A percentile compares a stretch with the other conserved stretches of the same genome.
Conservation (phyloP, 176 grass and related monocot genomes). For the Sorghum bicolor region DNA sequence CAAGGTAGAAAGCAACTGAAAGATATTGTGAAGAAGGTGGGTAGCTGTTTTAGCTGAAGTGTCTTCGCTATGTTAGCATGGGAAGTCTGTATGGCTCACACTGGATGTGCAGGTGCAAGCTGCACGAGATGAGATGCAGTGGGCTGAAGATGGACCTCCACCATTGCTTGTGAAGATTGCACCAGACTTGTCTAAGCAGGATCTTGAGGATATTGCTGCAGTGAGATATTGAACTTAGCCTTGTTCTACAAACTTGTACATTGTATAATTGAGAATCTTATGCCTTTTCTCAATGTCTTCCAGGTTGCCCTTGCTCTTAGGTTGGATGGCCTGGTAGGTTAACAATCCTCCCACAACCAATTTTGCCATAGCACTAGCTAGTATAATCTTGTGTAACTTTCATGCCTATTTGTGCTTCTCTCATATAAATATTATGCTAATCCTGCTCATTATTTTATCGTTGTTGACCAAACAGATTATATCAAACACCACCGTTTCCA, state of each 20-base stretch:
- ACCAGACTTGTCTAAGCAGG: constrained; percentile 92
- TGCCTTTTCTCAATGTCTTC: constrained; percentile 31
- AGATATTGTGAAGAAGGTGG: constrained; percentile 92
- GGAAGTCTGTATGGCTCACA: constrained; percentile 18
- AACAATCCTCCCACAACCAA: background rate
- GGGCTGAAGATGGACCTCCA: constrained; percentile 92
- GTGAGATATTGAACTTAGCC: constrained; percentile 43
- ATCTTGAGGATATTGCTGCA: constrained; percentile 94
- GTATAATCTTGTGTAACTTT: background rate
- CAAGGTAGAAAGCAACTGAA: constrained; percentile 93
- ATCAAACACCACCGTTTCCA: constrained; percentile 94
- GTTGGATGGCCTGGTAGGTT: constrained; percentile 92
- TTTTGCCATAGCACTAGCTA: background rate
- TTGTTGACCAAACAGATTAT: constrained; percentile 59
- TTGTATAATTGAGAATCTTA: constrained; percentile 31
- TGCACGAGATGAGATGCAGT: constrained; percentile 98
- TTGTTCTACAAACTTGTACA: constrained; percentile 7
- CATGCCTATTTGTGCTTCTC: constrained; percentile 22
- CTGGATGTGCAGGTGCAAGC: constrained; percentile 72
- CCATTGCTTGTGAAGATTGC: constrained; percentile 94
- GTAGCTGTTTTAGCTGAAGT: constrained; percentile 5
- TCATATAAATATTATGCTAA: background rate
- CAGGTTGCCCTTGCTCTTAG: constrained; percentile 87
- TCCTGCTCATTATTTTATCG: constrained; percentile 14
- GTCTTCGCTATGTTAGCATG: constrained; percentile 6